A percentile compares a stretch with the other conserved stretches of the same genome.
phyloP scores from a whole-genome alignment of 2,329 filamentous ascomycete genomes.

The Ascochyta koolunga region DNA sequence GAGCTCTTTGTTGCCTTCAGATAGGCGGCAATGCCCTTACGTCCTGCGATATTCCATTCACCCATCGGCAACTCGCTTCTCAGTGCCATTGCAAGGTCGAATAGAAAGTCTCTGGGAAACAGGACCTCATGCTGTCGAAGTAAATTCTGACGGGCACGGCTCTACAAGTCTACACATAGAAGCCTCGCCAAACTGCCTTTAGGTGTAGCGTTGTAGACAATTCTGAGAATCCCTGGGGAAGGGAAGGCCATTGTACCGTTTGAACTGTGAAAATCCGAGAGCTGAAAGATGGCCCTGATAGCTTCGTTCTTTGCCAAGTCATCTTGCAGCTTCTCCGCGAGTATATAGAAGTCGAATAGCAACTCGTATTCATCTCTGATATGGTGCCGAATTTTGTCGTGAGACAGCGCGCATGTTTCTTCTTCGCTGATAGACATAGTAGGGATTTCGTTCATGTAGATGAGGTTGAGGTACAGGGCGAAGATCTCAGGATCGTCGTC shows the following conservation, averaged over 20 bases:
- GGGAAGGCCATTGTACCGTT: rapidly evolving
- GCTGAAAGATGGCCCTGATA: not conserved
- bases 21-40: not conserved
- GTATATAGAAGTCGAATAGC: constrained; percentile 5
- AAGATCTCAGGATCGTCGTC: constrained; percentile 17
- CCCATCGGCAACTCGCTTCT: not conserved
- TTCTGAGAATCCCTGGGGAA: too few species aligned
- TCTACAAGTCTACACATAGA: not conserved
- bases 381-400: rapidly evolving
- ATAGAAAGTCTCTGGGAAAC: not conserved
- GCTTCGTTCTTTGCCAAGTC: not conserved
- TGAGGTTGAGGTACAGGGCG: constrained; percentile 14
- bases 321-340: not conserved
- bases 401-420: not conserved
- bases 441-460: constrained; percentile 15
- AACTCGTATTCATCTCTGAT: not conserved
- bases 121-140: not conserved
- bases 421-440: not conserved
- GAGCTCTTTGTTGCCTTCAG: not conserved
- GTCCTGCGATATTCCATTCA: not conserved
- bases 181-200: not conserved
- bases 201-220: not conserved
- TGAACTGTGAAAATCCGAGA: not conserved
- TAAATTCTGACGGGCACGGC: not conserved
- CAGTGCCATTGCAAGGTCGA: not conserved